Evolutionary conservation across 805 yeast genomes (phyloP).

Genomic region (Candida ascalaphidarum): DNA sequence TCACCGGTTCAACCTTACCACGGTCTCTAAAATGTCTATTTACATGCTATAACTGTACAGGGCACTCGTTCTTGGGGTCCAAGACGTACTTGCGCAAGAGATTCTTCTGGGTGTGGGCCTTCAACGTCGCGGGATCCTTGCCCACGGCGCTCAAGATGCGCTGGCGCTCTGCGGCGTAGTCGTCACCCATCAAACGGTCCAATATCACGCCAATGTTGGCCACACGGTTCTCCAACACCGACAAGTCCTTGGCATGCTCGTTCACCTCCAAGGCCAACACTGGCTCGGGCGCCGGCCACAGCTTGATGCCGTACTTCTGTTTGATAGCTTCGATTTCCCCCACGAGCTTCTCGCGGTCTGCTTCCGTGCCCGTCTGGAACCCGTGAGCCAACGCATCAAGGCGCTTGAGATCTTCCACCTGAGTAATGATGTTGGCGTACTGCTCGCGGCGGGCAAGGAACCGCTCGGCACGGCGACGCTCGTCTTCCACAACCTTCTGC

Average conservation of each 20-base stretch:
- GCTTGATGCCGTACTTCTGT: constrained; percentile 24
- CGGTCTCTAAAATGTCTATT: too few species aligned
- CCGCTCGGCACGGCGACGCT: constrained; percentile 43
- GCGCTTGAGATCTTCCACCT: constrained; percentile 29
- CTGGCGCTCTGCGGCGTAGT: constrained; percentile 12
- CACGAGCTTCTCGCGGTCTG: constrained; percentile 14
- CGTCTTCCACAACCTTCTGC: constrained; percentile 58
- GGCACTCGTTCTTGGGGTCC: constrained; percentile 14
- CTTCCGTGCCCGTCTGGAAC: constrained; percentile 15
- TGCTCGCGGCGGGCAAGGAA: constrained; percentile 40
- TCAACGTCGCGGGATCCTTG: constrained; percentile 29
- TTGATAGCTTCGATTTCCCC: constrained; percentile 27
- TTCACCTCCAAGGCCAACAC: constrained; percentile 24
- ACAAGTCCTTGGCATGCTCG: constrained; percentile 17
- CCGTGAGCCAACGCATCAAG: constrained; percentile 22
- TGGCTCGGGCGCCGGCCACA: constrained; percentile 36
- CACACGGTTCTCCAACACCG: constrained; percentile 19
- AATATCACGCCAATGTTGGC: constrained; percentile 19
- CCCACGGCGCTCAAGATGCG: constrained; percentile 18
- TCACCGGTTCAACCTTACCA: too few species aligned
- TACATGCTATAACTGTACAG: constrained; percentile 4
- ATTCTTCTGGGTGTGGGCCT: constrained; percentile 58
- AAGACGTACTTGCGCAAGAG: constrained; percentile 57
- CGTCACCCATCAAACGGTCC: constrained; percentile 21
- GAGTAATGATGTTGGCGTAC: constrained; percentile 16